These are phyloP conservation scores for Penicillium brasilianum DNA, from an alignment of 2,329 filamentous ascomycete species.

Conservation along the genomic window DNA sequence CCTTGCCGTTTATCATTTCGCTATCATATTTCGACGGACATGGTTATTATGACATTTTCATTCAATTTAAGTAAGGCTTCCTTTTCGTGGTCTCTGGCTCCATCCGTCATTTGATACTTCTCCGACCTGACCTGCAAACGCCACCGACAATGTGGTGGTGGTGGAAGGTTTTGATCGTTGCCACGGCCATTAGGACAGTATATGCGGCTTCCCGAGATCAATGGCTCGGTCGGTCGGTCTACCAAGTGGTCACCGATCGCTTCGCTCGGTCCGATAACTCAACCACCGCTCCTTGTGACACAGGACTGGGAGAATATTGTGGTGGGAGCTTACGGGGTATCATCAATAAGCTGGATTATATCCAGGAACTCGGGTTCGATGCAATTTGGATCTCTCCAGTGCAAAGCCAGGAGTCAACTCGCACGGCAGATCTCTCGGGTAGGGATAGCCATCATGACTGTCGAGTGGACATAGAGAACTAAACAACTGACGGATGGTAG, in stretches of 20 bases:
- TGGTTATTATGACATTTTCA: background rate
- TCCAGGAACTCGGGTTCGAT: constrained; percentile 54
- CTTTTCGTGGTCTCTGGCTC: background rate
- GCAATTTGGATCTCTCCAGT: constrained; percentile 57
- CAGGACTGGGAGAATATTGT: constrained; percentile 46
- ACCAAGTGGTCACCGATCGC: constrained; percentile 51
- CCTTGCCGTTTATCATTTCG: background rate
- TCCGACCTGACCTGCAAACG: constrained; percentile 13
- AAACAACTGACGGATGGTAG: constrained; percentile 5
- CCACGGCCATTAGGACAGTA: constrained; percentile 8
- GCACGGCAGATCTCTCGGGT: constrained; percentile 41
- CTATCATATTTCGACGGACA: background rate
- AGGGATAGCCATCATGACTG: constrained; percentile 52
- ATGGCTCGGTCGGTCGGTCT: constrained; percentile 50
- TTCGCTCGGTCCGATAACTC: constrained; percentile 48
- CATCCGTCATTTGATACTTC: background rate
- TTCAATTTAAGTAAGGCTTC: background rate
- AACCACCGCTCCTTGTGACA: constrained; percentile 39
- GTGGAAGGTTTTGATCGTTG: constrained; percentile 13
- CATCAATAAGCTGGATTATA: constrained; percentile 54
- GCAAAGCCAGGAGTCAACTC: constrained; percentile 42
- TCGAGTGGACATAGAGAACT: constrained; percentile 49
- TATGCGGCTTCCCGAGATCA: constrained; percentile 34
- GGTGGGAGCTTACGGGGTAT: constrained; percentile 55
- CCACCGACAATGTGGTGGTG: constrained; percentile 17